Evolutionary conservation across 2,329 filamentous ascomycete species (phyloP).

Genomic region (Teratosphaeria nubilosa): DNA sequence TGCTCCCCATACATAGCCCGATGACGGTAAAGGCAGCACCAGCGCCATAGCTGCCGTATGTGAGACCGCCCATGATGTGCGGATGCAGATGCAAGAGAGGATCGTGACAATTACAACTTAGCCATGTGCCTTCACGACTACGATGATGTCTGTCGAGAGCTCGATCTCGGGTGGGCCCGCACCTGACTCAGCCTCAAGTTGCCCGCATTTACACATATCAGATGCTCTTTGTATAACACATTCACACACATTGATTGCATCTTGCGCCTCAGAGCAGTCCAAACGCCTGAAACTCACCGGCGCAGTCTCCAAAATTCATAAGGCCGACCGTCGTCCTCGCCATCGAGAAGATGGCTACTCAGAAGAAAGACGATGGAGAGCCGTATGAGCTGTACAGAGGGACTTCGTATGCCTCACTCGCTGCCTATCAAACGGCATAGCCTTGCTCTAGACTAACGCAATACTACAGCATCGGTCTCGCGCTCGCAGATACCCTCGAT

Average conservation of each 20-base stretch:
- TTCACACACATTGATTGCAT: not conserved
- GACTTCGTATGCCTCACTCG: conserved; percentile 68
- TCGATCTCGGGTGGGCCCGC: not conserved
- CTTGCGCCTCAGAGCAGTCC: not conserved
- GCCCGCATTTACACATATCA: not conserved
- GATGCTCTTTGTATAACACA: not conserved
- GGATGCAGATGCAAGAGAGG: not conserved
- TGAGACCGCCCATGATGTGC: conserved; percentile 23
- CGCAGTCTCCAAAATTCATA: not conserved
- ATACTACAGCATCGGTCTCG: conserved; percentile 66
- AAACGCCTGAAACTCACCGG: not conserved
- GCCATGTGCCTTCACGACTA: not conserved
- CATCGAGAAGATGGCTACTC: conserved; percentile 8
- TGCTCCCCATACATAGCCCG: conserved; percentile 26
- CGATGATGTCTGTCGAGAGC: not conserved
- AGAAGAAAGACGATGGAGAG: conserved; percentile 25
- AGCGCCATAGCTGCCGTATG: conserved; percentile 28
- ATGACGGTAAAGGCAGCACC: conserved; percentile 25
- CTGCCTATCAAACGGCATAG: conserved; percentile 9
- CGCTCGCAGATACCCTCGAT: conserved; percentile 93
- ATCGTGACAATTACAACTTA: not conserved
- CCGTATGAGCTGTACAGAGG: conserved; percentile 96
- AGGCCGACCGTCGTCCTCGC: not conserved
- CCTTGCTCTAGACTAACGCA: conserved; percentile 4
- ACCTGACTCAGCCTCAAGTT: not conserved